Percentiles rank a stretch among this genome's conserved stretches.
Conservation (phyloP, 306 rosid species). For the Delonix regia region DNA sequence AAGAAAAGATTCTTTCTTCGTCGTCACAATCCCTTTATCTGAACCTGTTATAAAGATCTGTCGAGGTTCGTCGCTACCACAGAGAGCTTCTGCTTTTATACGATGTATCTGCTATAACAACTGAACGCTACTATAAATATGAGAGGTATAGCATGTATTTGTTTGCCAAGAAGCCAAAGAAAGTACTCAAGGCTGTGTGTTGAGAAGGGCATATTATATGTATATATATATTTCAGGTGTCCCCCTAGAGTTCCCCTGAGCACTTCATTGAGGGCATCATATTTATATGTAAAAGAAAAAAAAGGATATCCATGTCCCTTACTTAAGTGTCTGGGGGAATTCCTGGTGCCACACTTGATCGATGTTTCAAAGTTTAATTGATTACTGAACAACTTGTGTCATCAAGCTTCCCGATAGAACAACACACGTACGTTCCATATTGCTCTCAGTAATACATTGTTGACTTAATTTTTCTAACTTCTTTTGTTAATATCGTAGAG, state of each 20-base stretch:
- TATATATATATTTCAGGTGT: not conserved
- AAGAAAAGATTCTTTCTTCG: constrained; percentile 9
- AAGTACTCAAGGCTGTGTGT: not conserved
- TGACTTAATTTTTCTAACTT: too few species aligned
- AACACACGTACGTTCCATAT: too few species aligned
- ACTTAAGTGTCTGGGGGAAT: constrained; percentile 55
- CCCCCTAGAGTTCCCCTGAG: constrained; percentile 41
- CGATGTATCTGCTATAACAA: not conserved
- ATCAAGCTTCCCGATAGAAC: too few species aligned
- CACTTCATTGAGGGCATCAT: constrained; percentile 37
- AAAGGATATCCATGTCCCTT: not conserved
- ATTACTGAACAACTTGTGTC: too few species aligned
- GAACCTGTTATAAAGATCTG: not conserved
- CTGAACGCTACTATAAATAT: constrained; percentile 28
- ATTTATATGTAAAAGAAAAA: not conserved
- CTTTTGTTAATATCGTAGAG: too few species aligned
- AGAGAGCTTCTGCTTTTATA: not conserved
- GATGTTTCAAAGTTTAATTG: not conserved
- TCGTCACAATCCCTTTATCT: not conserved
- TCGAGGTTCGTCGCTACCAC: constrained; percentile 23
- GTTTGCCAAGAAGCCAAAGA: not conserved
- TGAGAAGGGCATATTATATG: too few species aligned
- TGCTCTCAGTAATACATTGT: too few species aligned
- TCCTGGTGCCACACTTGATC: constrained; percentile 27
- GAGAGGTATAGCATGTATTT: not conserved